phyloP scores from a whole-genome alignment of 257 asterid genomes.

The Voacanga thouarsii region DNA sequence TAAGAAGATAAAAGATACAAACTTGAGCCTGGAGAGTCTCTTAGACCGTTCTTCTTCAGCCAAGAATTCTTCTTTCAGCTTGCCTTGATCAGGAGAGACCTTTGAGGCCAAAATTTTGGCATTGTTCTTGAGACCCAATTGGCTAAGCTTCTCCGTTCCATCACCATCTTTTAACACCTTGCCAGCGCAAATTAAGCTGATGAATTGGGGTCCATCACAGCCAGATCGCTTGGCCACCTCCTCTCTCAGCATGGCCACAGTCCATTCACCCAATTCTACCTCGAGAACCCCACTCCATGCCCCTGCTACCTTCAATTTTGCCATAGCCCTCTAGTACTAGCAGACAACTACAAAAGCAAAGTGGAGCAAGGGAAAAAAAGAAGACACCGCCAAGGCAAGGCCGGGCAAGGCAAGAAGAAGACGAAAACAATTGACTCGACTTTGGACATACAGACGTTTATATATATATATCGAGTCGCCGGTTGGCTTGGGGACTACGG shows the following conservation, averaged over 20 bases:
- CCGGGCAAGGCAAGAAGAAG: not conserved
- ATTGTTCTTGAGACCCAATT: constrained; percentile 76
- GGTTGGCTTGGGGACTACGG: not conserved
- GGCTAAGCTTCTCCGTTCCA: constrained; percentile 50
- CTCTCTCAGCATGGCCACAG: constrained; percentile 61
- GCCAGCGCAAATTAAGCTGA: constrained; percentile 74
- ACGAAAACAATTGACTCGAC: not conserved
- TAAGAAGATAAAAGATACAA: constrained; percentile 15
- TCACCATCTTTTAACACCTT: constrained; percentile 66
- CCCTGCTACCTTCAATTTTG: constrained; percentile 79
- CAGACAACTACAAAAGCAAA: not conserved
- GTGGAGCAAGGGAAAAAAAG: not conserved
- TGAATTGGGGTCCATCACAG: constrained; percentile 39
- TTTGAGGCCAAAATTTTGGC: constrained; percentile 73
- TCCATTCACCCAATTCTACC: constrained; percentile 74
- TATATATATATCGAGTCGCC: no score
- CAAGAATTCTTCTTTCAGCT: constrained; percentile 58
- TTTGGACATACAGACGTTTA: no score
- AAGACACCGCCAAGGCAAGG: not conserved
- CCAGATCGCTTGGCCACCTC: constrained; percentile 72
- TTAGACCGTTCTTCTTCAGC: constrained; percentile 87
- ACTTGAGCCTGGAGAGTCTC: constrained; percentile 71
- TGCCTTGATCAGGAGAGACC: constrained; percentile 62
- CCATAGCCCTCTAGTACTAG: constrained; percentile 33
- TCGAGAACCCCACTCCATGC: constrained; percentile 89